Evolutionary conservation across 176 grass and related monocot species (phyloP), one percentile per base, ranked within the genome.

Genomic region (Raddia guianensis): DNA sequence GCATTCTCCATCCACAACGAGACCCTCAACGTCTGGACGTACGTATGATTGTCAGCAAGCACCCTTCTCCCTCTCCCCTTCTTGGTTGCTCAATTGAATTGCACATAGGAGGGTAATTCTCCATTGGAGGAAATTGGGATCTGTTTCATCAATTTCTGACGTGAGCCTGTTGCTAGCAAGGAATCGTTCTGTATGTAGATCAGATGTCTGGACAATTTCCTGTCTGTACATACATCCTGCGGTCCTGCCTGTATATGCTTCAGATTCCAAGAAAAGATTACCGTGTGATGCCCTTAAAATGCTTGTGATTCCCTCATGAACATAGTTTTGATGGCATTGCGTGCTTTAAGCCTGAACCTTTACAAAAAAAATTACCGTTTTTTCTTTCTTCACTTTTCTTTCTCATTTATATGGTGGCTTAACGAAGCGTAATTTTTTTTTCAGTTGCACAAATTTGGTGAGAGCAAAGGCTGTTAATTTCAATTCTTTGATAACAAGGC

Each of bases 1-100:
- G 83, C 78, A 54, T 97, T 97, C 89, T 80, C 94, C 74, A 91
- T 97, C 89, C 94, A 97, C 88, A 97, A 97, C 83, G 94, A 97
- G 86, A 97, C 94, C 63, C 86, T 93, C 83, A 97, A 93, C 82
- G 91, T 93, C 51, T 97, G 94, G 91, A 93, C 94, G 94, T 97
- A 79, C 76, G 91, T 85, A 3, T 52, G 43, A 34, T n/a, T 49
- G 15, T 66, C 61, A 33, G 6, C 32, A 32, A 40, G 37, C 37
- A 40, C 0, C 10, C 9, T 21, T 21, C 8, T 50, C 72, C 9
- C 14, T 4, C 1, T 0, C 35, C 6, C 5, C 5, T 27, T 12
- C 18, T 27, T 12, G 11, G 46, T 76, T 43, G 9, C 40, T 8
- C 58, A 14, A 32, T 83, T 59, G 6, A 33, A 68, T 85, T 85